phyloP scores from a whole-genome alignment of 768 basidiomycete species.

The Mrakia frigida region DNA sequence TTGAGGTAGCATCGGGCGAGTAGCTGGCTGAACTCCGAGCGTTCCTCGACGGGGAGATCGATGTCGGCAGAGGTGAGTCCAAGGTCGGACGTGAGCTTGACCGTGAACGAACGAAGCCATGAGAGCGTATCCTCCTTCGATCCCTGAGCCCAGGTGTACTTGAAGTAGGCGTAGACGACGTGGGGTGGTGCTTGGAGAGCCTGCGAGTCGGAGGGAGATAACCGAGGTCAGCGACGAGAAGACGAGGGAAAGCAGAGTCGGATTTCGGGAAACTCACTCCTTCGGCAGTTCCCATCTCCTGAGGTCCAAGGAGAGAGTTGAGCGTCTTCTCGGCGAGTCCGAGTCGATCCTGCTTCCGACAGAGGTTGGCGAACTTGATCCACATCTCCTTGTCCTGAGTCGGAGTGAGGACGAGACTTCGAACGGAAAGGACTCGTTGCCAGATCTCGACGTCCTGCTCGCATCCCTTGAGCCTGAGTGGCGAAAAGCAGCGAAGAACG shows the following conservation, averaged over 20 bases:
- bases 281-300: slow-evolving; percentile 44
- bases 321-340: slow-evolving; percentile 94
- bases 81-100: slow-evolving; percentile 58
- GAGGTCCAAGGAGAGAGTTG: slow-evolving; percentile 73
- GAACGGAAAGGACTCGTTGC: slow-evolving; percentile 94
- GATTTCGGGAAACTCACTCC: slow-evolving; percentile 23
- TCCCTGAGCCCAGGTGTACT: slow-evolving; percentile 90
- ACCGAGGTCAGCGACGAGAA: background rate
- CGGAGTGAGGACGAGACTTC: slow-evolving; percentile 85
- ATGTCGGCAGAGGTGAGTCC: slow-evolving; percentile 25
- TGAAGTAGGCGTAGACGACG: slow-evolving; percentile 92
- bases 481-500: slow-evolving; percentile 19
- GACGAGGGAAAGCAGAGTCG: background rate
- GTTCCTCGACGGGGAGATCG: slow-evolving; percentile 44
- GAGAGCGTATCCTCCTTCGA: slow-evolving; percentile 69
- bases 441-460: slow-evolving; percentile 98
- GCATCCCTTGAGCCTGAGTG: slow-evolving; percentile 75
- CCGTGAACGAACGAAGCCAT: slow-evolving; percentile 76
- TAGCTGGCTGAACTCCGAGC: slow-evolving; percentile 63
- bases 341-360: slow-evolving; percentile 91
- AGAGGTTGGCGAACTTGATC: slow-evolving; percentile 98
- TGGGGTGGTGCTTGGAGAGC: slow-evolving; percentile 72
- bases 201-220: slow-evolving; percentile 21
- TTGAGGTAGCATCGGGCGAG: slow-evolving; percentile 97
- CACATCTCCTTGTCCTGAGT: slow-evolving; percentile 95